phyloP scores from a whole-genome alignment of 1,284 basidiomycete species.

The Malassezia sympodialis region DNA sequence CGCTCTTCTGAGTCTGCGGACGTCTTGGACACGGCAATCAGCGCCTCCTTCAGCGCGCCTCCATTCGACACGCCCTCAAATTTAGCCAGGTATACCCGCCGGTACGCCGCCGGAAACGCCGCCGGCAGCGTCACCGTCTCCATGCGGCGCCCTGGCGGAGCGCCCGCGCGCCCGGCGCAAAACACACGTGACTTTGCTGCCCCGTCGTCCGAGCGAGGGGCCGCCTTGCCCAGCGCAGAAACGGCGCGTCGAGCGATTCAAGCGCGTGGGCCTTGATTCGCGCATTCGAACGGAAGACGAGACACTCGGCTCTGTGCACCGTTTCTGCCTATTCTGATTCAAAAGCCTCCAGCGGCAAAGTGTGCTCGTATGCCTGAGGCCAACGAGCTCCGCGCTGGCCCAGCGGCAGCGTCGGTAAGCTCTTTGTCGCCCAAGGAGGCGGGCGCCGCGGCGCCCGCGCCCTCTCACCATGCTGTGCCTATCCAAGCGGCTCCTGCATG shows the following conservation, averaged over 20 bases:
- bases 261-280: not conserved
- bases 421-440: not conserved
- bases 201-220: not conserved
- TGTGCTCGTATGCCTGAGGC: not conserved
- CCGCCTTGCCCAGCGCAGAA: constrained; percentile 1
- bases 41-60: constrained; percentile 7
- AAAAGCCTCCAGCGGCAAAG: not conserved
- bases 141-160: not conserved
- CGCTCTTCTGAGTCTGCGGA: constrained; percentile 5
- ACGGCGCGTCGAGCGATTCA: not conserved
- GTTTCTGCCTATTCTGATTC: not conserved
- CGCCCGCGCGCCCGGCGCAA: not conserved
- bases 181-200: not conserved
- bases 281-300: not conserved
- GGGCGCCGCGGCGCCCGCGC: not conserved
- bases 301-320: not conserved
- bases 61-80: constrained; percentile 14
- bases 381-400: constrained; percentile 3
- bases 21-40: constrained; percentile 13
- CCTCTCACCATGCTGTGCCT: not conserved
- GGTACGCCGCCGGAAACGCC: constrained; percentile 2
- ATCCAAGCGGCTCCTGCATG: not conserved
- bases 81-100: constrained; percentile 11
- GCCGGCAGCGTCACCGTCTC: constrained; percentile 13
- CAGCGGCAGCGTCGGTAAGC: not conserved